Evolutionary conservation across 371 early-diverging fungal species (phyloP).

Genomic region (Syncephalastrum racemosum): DNA sequence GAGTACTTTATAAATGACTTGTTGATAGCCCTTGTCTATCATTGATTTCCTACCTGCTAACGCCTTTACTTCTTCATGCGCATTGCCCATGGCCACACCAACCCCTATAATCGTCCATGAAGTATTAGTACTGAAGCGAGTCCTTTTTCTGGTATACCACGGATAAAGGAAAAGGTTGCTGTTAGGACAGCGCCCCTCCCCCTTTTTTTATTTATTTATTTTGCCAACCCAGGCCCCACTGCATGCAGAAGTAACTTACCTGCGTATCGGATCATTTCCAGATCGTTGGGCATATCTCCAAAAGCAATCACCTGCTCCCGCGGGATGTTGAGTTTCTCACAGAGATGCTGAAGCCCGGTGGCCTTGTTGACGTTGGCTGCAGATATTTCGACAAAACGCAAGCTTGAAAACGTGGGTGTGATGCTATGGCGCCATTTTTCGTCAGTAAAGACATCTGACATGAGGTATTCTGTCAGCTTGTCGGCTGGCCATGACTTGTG

Average conservation of each 20-base stretch:
- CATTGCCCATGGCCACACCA: constrained; percentile 45
- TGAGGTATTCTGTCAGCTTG: constrained; percentile 20
- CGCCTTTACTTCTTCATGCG: constrained; percentile 32
- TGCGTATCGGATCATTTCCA: constrained; percentile 7
- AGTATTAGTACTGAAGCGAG: too few relatives aligned
- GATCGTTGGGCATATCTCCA: constrained; percentile 40
- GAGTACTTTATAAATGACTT: background rate
- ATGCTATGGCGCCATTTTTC: constrained; percentile 26
- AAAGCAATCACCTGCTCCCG: constrained; percentile 46
- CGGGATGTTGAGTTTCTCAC: constrained; percentile 25
- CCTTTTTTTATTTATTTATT: too few relatives aligned
- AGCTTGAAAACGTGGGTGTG: constrained; percentile 43
- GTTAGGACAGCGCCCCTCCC: too few relatives aligned
- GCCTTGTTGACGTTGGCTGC: constrained; percentile 55
- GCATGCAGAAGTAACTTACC: too few relatives aligned
- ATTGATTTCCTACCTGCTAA: constrained; percentile 27
- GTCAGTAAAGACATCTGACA: constrained; percentile 27
- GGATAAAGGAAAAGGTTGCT: background rate
- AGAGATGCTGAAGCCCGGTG: constrained; percentile 37
- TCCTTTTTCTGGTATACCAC: too few relatives aligned
- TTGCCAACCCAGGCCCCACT: too few relatives aligned
- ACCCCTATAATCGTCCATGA: constrained; percentile 10
- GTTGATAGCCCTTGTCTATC: background rate
- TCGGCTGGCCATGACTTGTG: constrained; percentile 35
- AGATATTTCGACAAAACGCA: constrained; percentile 51